Conservation (phyloP, 768 basidiomycete genomes). For the Suillus sp. region DNA sequence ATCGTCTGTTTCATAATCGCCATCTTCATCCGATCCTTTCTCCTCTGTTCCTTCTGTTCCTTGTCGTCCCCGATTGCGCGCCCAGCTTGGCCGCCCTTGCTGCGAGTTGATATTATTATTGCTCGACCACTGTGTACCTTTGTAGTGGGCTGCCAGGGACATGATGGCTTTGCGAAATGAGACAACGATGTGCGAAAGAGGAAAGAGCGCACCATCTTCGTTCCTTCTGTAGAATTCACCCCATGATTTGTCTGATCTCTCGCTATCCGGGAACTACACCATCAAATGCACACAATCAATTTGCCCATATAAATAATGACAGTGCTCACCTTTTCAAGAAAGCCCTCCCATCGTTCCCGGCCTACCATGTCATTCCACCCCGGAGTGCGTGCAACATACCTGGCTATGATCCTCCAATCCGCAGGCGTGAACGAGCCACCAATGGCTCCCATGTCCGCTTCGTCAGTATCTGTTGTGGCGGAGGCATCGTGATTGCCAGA, state of each 20-base stretch:
- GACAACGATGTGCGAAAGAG: neutral
- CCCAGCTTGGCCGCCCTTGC: constrained; percentile 28
- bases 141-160: constrained; percentile 31
- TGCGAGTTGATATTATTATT: constrained; percentile 19
- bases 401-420: constrained; percentile 63
- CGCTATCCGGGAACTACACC: constrained; percentile 48
- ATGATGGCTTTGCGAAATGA: constrained; percentile 22
- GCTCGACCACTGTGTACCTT: constrained; percentile 12
- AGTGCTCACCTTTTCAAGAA: constrained; percentile 48
- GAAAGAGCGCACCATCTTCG: constrained; percentile 44
- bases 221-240: constrained; percentile 58
- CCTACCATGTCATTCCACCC: constrained; percentile 45
- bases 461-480: constrained; percentile 31
- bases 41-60: constrained; percentile 3
- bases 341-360: constrained; percentile 58
- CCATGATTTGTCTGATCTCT: constrained; percentile 59
- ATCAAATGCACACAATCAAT: neutral
- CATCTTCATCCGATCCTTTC: constrained; percentile 21
- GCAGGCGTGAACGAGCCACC: constrained; percentile 57
- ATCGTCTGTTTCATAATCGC: constrained; percentile 25
- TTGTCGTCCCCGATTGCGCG: constrained; percentile 16
- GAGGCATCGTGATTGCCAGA: constrained; percentile 18
- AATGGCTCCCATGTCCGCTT: constrained; percentile 50
- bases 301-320: neutral
- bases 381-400: constrained; percentile 52